A percentile compares a stretch with the other conserved stretches of the same genome.
Evolutionary conservation across 2,329 filamentous ascomycete genomes (phyloP).

Genomic region (Cephalotrichum gorgonifer): DNA sequence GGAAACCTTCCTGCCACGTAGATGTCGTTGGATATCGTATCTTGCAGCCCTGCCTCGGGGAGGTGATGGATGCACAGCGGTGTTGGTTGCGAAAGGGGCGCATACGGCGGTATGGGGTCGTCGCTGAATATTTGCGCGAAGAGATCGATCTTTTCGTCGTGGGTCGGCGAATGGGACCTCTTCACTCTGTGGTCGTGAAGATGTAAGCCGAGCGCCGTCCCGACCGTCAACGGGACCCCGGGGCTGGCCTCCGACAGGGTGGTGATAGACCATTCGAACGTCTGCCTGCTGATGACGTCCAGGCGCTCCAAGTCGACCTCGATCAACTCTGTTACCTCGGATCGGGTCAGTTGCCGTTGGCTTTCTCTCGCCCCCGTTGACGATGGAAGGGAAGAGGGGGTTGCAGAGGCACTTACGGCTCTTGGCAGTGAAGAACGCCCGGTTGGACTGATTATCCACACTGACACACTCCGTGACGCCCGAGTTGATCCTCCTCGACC

Average conservation of each 20-base stretch:
- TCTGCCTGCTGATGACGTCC: conserved; percentile 55
- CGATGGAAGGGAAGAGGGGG: neutral
- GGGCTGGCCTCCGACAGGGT: conserved; percentile 62
- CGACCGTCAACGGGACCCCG: conserved; percentile 67
- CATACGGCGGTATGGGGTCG: conserved; percentile 47
- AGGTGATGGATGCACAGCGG: conserved; percentile 77
- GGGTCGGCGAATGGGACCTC: conserved; percentile 18
- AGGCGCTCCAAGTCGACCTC: conserved; percentile 74
- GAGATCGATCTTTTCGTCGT: conserved; percentile 15
- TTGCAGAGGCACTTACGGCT: conserved; percentile 38
- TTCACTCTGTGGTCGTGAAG: conserved; percentile 63
- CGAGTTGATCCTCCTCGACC: conserved; percentile 58
- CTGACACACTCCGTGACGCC: conserved; percentile 73
- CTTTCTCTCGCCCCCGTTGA: too few species aligned
- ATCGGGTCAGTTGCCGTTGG: neutral
- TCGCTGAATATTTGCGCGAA: conserved; percentile 36
- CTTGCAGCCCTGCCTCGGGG: conserved; percentile 39
- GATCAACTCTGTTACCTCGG: conserved; percentile 41
- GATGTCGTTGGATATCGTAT: conserved; percentile 63
- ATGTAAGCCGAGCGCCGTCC: conserved; percentile 71
- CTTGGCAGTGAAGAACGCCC: conserved; percentile 72
- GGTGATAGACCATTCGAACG: conserved; percentile 74
- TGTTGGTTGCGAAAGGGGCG: conserved; percentile 67
- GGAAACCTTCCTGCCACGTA: conserved; percentile 85
- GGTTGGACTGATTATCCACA: conserved; percentile 56